These are phyloP conservation scores for Linum tenue DNA, from an alignment of 345 rosid species.

Conservation along the genomic window DNA sequence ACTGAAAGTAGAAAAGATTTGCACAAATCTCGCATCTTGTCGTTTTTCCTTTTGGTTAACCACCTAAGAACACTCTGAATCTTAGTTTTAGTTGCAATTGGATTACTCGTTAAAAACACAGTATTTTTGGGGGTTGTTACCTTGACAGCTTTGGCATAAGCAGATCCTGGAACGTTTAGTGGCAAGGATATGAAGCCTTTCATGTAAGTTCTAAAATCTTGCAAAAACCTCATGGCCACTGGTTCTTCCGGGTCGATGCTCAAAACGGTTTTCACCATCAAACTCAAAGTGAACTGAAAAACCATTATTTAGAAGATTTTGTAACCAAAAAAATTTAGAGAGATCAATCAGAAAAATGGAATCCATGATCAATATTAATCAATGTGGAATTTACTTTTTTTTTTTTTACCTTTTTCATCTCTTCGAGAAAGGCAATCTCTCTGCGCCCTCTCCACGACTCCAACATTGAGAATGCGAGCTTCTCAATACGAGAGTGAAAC, in stretches of 20 bases:
- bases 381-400: background rate
- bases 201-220: slow-evolving; percentile 66
- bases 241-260: slow-evolving; percentile 62
- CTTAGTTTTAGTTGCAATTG: too few relatives aligned
- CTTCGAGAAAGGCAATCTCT: slow-evolving; percentile 43
- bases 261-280: slow-evolving; percentile 60
- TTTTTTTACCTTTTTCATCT: slow-evolving; percentile 40
- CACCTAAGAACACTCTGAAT: too few relatives aligned
- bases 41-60: too few relatives aligned
- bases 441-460: slow-evolving; percentile 47
- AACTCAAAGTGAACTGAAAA: slow-evolving; percentile 49
- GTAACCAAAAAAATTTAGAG: background rate
- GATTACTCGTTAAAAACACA: background rate
- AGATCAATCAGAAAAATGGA: background rate
- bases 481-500: slow-evolving; percentile 39
- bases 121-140: slow-evolving; percentile 17
- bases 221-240: slow-evolving; percentile 35
- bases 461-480: slow-evolving; percentile 43
- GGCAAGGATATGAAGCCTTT: slow-evolving; percentile 80
- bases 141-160: slow-evolving; percentile 72
- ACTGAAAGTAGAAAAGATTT: too few relatives aligned
- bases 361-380: background rate
- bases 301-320: background rate
- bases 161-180: slow-evolving; percentile 54
- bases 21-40: background rate